Evolutionary conservation across 2,329 filamentous ascomycete species (phyloP).

Genomic region (Botrytis cinerea): DNA sequence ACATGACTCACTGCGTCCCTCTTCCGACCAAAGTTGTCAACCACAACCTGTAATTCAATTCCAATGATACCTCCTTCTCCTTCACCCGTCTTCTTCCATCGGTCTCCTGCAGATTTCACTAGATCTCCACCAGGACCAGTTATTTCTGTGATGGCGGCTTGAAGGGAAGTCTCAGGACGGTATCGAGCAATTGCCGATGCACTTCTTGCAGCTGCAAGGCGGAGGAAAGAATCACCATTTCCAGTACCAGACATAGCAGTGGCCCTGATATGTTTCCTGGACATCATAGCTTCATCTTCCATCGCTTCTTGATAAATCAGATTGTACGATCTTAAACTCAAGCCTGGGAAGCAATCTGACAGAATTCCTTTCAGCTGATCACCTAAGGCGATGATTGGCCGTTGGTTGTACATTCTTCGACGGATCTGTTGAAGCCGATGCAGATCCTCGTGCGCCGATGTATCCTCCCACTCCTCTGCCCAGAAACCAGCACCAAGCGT

Average conservation of each 20-base stretch:
- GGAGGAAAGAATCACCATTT: slow-evolving; percentile 86
- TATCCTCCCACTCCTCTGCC: slow-evolving; percentile 76
- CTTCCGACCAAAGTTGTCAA: slow-evolving; percentile 45
- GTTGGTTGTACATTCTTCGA: slow-evolving; percentile 28
- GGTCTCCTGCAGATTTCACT: slow-evolving; percentile 69
- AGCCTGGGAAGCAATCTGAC: slow-evolving; percentile 58
- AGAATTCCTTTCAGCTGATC: slow-evolving; percentile 52
- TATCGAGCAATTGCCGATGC: slow-evolving; percentile 73
- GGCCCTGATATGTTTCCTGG: slow-evolving; percentile 33
- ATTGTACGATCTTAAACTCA: slow-evolving; percentile 43
- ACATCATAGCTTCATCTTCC: slow-evolving; percentile 34
- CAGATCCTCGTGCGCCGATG: slow-evolving; percentile 37
- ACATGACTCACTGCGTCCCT: slow-evolving; percentile 53
- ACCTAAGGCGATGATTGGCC: slow-evolving; percentile 46
- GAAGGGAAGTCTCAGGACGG: slow-evolving; percentile 46
- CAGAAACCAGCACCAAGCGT: slow-evolving; percentile 84
- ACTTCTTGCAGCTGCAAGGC: slow-evolving; percentile 69
- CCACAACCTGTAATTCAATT: slow-evolving; percentile 60
- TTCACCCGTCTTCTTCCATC: slow-evolving; percentile 74
- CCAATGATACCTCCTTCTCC: slow-evolving; percentile 86
- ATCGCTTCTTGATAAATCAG: slow-evolving; percentile 13
- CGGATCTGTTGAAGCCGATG: slow-evolving; percentile 40
- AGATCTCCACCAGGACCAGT: slow-evolving; percentile 73
- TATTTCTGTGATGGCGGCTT: slow-evolving; percentile 62
- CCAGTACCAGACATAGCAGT: slow-evolving; percentile 75